Evolutionary conservation across 1,139 yeast species (phyloP).

Genomic region (Yamadazyma dendronema): DNA sequence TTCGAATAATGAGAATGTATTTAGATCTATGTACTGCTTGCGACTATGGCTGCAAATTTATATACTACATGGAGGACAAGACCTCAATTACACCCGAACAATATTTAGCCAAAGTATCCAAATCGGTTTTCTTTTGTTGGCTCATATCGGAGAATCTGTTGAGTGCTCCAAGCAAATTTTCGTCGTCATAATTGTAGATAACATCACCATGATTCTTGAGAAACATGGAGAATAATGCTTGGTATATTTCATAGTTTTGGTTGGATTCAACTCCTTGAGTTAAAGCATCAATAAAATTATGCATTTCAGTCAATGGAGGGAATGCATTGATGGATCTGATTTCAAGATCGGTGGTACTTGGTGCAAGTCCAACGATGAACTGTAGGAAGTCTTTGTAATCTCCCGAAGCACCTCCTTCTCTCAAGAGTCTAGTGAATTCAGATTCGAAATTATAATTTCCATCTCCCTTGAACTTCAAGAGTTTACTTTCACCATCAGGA

Average conservation of each 20-base stretch:
- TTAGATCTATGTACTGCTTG: not conserved
- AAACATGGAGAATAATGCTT: constrained; percentile 77
- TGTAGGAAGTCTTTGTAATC: constrained; percentile 53
- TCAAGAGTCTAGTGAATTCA: constrained; percentile 64
- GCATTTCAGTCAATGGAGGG: constrained; percentile 64
- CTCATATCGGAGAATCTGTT: constrained; percentile 31
- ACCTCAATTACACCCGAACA: constrained; percentile 81
- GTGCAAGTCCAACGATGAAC: constrained; percentile 63
- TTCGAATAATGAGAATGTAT: not conserved
- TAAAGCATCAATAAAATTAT: constrained; percentile 64
- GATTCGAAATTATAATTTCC: constrained; percentile 57
- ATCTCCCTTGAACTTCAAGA: constrained; percentile 26
- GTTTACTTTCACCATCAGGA: constrained; percentile 22
- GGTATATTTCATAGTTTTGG: constrained; percentile 63
- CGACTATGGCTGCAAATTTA: not conserved
- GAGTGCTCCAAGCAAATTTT: constrained; percentile 41
- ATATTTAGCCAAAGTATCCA: constrained; percentile 74
- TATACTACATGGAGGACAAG: constrained; percentile 43
- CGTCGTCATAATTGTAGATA: constrained; percentile 47
- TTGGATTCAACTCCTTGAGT: constrained; percentile 57
- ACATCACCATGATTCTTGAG: constrained; percentile 83
- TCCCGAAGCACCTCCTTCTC: constrained; percentile 42
- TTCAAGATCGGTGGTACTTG: constrained; percentile 81
- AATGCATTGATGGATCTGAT: constrained; percentile 71
- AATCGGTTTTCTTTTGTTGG: constrained; percentile 32